Evolutionary conservation across 164 flowering plant species (phyloP), one percentile per base, ranked within the genome.

Genomic region (Liriodendron chinense): DNA sequence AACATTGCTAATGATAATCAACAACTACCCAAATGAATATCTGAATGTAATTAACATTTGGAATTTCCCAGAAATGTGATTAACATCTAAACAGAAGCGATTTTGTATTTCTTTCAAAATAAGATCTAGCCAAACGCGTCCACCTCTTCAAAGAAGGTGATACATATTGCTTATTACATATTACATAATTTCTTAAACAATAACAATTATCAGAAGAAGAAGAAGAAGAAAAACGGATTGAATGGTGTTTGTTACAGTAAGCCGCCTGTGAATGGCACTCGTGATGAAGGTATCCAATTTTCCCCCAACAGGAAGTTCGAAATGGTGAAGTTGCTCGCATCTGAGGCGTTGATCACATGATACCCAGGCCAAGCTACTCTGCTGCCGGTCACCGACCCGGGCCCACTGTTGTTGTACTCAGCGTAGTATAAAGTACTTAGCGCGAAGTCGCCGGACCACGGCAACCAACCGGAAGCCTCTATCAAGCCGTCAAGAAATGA

Each of bases 301-400:
- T 87, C 85, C 18, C 87, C 90, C 1, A 71, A 8, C 20, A 84
- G n/a, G 56, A 87, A 85, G 18, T 68, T 76, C 6, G 85, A 66
- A 20, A 83, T 84, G 2, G 88, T 87, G 70, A 85, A 87, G 77
- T 80, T 81, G 21, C 77, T 72, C 7, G 88, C 90, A 59, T 82
- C 86, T 0, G 77, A 70, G 1, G 78, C 72, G 25, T 77, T 78
- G 1, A 80, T 76, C 62, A 79, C 78, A 57, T 78, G 83, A 49
- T 75, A 83, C 34, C 87, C 90, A 10, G 85, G 74, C 87, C 88
- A 87, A 9, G 66, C 74, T 2, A 87, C 88, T 71, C 90, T 73
- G 1, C 53, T 65, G 49, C 53, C 48, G 5, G 82, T 76, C 4
- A 65, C 63, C 0, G 87, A 75, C 23, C 88, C 87, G 0, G 77